Percentiles rank a stretch among this genome's conserved stretches.
phyloP scores from a whole-genome alignment of 495 filamentous ascomycete species.

The Neurospora sp. region DNA sequence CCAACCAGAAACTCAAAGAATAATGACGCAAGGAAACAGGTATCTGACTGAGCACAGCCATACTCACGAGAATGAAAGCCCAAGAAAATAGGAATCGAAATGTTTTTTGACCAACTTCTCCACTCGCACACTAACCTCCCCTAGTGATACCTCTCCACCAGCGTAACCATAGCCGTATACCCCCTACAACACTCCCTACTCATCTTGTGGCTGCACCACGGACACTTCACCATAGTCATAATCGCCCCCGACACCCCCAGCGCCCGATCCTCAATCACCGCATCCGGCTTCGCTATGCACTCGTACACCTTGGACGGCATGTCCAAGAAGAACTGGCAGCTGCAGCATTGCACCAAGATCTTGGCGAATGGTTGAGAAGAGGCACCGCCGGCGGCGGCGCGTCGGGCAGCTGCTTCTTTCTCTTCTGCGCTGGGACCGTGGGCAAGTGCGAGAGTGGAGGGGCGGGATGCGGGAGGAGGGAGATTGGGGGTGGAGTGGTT shows the following conservation, averaged over 20 bases:
- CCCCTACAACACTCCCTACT: constrained; percentile 60
- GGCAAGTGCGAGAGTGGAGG: neutral
- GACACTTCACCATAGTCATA: constrained; percentile 55
- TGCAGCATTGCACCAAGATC: constrained; percentile 72
- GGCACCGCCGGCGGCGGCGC: constrained; percentile 20
- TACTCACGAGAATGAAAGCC: too few species aligned
- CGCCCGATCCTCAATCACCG: constrained; percentile 36
- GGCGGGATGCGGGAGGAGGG: neutral
- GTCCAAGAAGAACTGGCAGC: constrained; percentile 73
- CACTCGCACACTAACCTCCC: too few species aligned
- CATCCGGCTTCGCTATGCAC: constrained; percentile 57
- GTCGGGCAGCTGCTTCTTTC: constrained; percentile 6
- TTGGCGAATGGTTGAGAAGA: constrained; percentile 46
- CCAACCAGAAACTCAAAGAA: too few species aligned
- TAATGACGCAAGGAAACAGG: too few species aligned
- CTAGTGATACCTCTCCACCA: constrained; percentile 56
- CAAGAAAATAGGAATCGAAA: too few species aligned
- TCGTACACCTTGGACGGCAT: constrained; percentile 67
- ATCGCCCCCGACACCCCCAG: constrained; percentile 42
- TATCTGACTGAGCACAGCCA: too few species aligned
- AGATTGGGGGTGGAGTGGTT: neutral
- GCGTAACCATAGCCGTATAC: constrained; percentile 59
- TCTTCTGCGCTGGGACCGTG: neutral
- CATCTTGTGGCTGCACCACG: constrained; percentile 73
- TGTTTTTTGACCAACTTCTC: too few species aligned